A percentile compares a stretch with the other conserved stretches of the same genome.
Conservation (phyloP, 345 rosid species). For the Lumnitzera littorea region DNA sequence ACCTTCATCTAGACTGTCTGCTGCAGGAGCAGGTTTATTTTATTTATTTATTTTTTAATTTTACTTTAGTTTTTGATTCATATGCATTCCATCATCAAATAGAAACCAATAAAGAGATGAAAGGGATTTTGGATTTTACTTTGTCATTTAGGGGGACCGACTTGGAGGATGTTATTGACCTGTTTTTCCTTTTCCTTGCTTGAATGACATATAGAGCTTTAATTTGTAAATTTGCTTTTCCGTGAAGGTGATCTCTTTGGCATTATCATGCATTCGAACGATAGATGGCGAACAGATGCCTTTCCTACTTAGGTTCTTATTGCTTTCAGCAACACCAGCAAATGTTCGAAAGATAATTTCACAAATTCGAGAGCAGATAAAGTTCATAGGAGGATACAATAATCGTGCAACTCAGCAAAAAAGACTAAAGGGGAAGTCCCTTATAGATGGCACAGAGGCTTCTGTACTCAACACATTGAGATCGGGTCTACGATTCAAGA, state of each 20-base stretch:
- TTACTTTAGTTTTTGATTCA: background rate
- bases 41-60: slow-evolving; percentile 1
- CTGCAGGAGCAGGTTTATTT: slow-evolving; percentile 63
- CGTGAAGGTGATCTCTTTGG: slow-evolving; percentile 55
- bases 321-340: slow-evolving; percentile 64
- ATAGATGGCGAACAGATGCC: slow-evolving; percentile 70
- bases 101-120: too few species aligned
- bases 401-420: slow-evolving; percentile 26
- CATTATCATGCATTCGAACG: slow-evolving; percentile 69
- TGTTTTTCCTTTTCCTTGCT: background rate
- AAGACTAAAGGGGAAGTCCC: slow-evolving; percentile 61
- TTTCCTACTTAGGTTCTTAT: slow-evolving; percentile 59
- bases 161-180: background rate
- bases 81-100: too few species aligned
- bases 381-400: slow-evolving; percentile 48
- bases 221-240: background rate
- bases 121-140: too few species aligned
- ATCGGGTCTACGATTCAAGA: slow-evolving; percentile 75
- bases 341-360: slow-evolving; percentile 67
- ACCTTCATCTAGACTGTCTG: slow-evolving; percentile 54
- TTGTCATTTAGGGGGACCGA: background rate
- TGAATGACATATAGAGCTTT: background rate
- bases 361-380: slow-evolving; percentile 60
- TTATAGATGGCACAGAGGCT: slow-evolving; percentile 41
- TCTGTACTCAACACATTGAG: slow-evolving; percentile 68